Evolutionary conservation across 2,329 filamentous ascomycete genomes (phyloP).

Genomic region (Ceratocystis alfenasii): DNA sequence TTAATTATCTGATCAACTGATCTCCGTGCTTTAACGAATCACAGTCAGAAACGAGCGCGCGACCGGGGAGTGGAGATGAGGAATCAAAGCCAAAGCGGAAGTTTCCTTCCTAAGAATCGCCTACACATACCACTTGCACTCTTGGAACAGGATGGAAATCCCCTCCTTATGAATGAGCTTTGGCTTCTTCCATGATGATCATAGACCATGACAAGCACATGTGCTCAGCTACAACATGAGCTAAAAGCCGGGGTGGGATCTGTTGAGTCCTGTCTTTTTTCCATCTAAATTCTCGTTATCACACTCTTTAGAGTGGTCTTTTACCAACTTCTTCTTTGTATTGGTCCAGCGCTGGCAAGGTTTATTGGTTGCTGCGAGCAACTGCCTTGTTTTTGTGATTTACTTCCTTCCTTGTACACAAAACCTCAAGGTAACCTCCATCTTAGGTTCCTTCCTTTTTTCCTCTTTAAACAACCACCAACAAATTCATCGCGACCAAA

Average conservation of each 20-base stretch:
- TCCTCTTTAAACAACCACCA: neutral
- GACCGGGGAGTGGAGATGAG: neutral
- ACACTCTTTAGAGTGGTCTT: neutral
- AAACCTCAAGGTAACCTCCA: neutral
- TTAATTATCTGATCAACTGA: slow-evolving; percentile 4
- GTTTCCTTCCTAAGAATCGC: neutral
- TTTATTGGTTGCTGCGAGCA: slow-evolving; percentile 6
- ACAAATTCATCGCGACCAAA: neutral
- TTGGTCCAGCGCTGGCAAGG: neutral
- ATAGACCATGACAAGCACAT: neutral
- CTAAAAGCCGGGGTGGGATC: neutral
- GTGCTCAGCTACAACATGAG: neutral
- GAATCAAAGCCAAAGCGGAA: neutral
- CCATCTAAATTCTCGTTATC: neutral
- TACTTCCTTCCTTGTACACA: neutral
- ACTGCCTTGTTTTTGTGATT: slow-evolving; percentile 2
- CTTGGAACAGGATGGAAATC: neutral
- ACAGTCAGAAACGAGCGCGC: neutral
- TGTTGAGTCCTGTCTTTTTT: neutral
- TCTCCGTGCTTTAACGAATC: neutral
- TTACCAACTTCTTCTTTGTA: neutral
- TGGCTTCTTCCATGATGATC: neutral
- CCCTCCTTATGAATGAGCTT: neutral
- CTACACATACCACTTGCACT: neutral
- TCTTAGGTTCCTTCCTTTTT: slow-evolving; percentile 1